A percentile compares a stretch with the other conserved stretches of the same genome.
phyloP scores from a whole-genome alignment of 225 moss, liverwort and hornwort species.

The Straminergon stramineum region DNA sequence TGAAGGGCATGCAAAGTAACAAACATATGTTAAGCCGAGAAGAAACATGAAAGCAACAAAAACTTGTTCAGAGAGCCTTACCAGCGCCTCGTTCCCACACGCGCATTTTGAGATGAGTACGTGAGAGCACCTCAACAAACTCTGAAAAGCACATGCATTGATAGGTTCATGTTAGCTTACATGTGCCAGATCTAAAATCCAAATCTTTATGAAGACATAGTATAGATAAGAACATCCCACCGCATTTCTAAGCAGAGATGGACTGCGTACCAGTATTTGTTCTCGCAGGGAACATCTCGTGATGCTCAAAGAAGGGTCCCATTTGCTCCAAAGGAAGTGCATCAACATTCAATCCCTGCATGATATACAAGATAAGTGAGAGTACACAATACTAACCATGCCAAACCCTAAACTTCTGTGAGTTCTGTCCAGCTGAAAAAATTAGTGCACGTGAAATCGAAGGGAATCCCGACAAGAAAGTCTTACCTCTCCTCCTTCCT shows the following conservation, averaged over 20 bases:
- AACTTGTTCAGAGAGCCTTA: background rate
- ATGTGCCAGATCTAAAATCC: background rate
- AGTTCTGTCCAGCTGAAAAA: background rate
- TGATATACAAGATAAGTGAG: background rate
- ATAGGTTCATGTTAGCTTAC: background rate
- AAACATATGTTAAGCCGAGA: background rate
- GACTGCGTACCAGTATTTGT: slow-evolving; percentile 61
- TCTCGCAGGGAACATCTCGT: slow-evolving; percentile 84
- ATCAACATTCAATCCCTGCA: slow-evolving; percentile 55
- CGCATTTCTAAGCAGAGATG: background rate
- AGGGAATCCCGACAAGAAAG: background rate
- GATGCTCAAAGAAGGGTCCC: slow-evolving; percentile 82
- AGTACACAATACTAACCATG: background rate
- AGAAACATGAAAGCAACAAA: background rate
- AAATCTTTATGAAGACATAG: background rate
- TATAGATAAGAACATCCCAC: background rate
- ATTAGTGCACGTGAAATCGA: background rate
- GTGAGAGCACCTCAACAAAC: slow-evolving; percentile 85
- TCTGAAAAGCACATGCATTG: slow-evolving; percentile 29
- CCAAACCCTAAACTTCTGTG: background rate
- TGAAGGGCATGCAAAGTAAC: background rate
- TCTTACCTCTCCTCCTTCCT: slow-evolving; percentile 45
- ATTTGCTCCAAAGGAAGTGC: slow-evolving; percentile 61
- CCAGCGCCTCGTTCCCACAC: slow-evolving; percentile 99
- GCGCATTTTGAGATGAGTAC: slow-evolving; percentile 79